Percentiles rank a stretch among this genome's conserved stretches.
Conservation (phyloP, 768 basidiomycete species). For the Pisolithus tinctorius region DNA sequence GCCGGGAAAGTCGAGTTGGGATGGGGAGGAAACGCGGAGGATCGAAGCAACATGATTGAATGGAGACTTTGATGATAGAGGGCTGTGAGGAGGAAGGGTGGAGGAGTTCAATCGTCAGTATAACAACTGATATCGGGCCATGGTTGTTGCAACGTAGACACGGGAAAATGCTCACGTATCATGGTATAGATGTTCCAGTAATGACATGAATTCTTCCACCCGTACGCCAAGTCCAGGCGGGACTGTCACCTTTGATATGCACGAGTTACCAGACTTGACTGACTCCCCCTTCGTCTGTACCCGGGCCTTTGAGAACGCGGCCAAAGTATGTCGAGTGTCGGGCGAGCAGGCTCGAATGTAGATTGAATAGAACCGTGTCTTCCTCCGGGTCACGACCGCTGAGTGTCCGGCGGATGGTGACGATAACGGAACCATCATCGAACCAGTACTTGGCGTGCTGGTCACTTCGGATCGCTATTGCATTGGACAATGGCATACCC, state of each 20-base stretch:
- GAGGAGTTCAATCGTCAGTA: not conserved
- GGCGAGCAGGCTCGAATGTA: slow-evolving; percentile 47
- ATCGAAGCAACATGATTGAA: slow-evolving; percentile 46
- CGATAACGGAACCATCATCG: slow-evolving; percentile 53
- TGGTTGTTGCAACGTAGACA: not conserved
- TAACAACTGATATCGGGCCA: not conserved
- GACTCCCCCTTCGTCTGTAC: too few relatives aligned
- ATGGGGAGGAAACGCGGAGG: slow-evolving; percentile 50
- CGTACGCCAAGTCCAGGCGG: slow-evolving; percentile 34
- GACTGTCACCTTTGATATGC: slow-evolving; percentile 20
- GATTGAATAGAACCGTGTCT: slow-evolving; percentile 39
- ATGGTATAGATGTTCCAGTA: slow-evolving; percentile 64
- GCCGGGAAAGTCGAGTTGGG: slow-evolving; percentile 49
- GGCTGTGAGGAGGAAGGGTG: slow-evolving; percentile 28
- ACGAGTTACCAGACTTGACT: not conserved
- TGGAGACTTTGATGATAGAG: slow-evolving; percentile 36
- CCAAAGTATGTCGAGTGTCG: slow-evolving; percentile 39
- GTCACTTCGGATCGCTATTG: slow-evolving; percentile 1
- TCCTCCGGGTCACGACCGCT: not conserved
- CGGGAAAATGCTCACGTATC: slow-evolving; percentile 45
- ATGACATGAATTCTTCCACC: slow-evolving; percentile 43
- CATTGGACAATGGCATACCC: not conserved
- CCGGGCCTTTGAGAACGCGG: not conserved
- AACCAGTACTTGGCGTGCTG: slow-evolving; percentile 57
- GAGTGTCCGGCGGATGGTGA: slow-evolving; percentile 32